Evolutionary conservation across 805 yeast genomes (phyloP).

Genomic region (Isabelozyma heimii): DNA sequence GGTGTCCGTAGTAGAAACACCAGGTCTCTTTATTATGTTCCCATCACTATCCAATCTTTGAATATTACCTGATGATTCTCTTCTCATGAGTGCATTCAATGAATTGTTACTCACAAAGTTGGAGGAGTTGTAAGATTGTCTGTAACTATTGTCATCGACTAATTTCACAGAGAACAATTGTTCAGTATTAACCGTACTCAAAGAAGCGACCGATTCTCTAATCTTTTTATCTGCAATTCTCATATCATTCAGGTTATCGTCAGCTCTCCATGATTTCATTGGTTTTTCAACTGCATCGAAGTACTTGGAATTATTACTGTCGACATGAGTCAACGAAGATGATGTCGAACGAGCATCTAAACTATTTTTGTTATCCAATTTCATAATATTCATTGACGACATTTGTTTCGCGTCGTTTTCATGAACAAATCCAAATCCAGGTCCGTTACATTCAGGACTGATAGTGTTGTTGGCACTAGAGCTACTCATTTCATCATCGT

Average conservation of each 20-base stretch:
- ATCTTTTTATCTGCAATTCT: slow-evolving; percentile 22
- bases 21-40: slow-evolving; percentile 23
- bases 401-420: slow-evolving; percentile 36
- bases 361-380: slow-evolving; percentile 41
- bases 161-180: slow-evolving; percentile 77
- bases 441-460: slow-evolving; percentile 23
- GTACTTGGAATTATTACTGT: slow-evolving; percentile 24
- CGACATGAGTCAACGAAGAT: slow-evolving; percentile 56
- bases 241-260: slow-evolving; percentile 23
- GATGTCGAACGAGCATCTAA: slow-evolving; percentile 32
- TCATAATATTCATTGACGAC: slow-evolving; percentile 50
- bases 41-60: slow-evolving; percentile 47
- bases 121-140: slow-evolving; percentile 29
- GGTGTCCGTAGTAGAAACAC: slow-evolving; percentile 20
- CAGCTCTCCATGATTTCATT: slow-evolving; percentile 42
- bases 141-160: slow-evolving; percentile 51
- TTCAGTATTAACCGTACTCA: slow-evolving; percentile 83
- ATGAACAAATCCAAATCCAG: slow-evolving; percentile 30
- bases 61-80: slow-evolving; percentile 32
- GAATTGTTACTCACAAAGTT: slow-evolving; percentile 19
- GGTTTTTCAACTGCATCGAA: slow-evolving; percentile 39
- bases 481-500: slow-evolving; percentile 4
- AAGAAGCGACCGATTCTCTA: slow-evolving; percentile 69
- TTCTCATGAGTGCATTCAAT: slow-evolving; percentile 18
- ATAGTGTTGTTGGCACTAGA: slow-evolving; percentile 20